A percentile compares a stretch with the other conserved stretches of the same genome.
phyloP scores from a whole-genome alignment of 441 rosid genomes.

The Gossypium gossypioides region DNA sequence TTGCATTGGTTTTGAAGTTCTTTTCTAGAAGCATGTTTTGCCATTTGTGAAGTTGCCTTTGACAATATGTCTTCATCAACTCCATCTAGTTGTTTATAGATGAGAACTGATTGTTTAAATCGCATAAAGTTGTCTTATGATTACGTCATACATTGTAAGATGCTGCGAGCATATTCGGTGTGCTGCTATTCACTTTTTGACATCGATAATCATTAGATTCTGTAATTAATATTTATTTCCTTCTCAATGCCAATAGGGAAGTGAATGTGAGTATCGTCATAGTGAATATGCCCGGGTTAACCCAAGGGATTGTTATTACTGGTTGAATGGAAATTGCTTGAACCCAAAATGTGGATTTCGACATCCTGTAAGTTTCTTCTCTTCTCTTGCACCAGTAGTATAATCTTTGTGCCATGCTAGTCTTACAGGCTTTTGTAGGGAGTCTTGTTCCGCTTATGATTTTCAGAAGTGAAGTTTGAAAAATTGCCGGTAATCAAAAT shows the following conservation, averaged over 20 bases:
- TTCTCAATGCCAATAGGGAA: conserved; percentile 44
- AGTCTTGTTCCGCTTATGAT: background rate
- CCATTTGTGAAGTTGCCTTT: background rate
- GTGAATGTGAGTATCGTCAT: conserved; percentile 93
- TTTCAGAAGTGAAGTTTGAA: background rate
- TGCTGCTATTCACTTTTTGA: background rate
- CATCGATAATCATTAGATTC: background rate
- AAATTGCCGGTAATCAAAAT: background rate
- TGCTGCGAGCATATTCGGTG: background rate
- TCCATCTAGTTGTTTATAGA: background rate
- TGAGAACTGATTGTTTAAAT: background rate
- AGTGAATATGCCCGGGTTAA: conserved; percentile 90
- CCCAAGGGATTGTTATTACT: conserved; percentile 87
- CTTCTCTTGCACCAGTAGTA: background rate
- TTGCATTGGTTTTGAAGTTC: background rate
- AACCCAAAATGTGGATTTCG: conserved; percentile 86
- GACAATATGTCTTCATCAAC: background rate
- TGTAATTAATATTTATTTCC: background rate
- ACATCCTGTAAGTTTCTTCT: conserved; percentile 68
- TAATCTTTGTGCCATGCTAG: background rate
- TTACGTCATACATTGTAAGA: no score
- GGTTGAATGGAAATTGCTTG: conserved; percentile 91
- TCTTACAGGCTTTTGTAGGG: background rate
- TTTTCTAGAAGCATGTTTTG: background rate
- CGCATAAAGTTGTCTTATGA: no score